Evolutionary conservation across 495 filamentous ascomycete genomes (phyloP).

Genomic region (Penicillium longicatenatum): DNA sequence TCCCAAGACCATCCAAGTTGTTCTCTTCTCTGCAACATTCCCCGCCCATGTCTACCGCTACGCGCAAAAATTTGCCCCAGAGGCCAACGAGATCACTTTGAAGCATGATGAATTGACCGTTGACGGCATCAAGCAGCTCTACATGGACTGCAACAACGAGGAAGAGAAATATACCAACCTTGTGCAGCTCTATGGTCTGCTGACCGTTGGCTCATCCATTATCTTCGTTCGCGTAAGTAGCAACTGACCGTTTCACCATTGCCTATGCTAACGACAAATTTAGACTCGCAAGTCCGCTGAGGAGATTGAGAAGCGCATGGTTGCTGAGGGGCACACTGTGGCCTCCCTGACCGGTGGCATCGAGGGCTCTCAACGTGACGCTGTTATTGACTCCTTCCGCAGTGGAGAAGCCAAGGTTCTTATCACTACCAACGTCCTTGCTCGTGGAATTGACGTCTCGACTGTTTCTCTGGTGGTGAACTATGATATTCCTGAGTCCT

Average conservation of each 20-base stretch:
- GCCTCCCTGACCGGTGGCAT: slow-evolving; percentile 83
- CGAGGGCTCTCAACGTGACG: slow-evolving; percentile 80
- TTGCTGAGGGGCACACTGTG: slow-evolving; percentile 85
- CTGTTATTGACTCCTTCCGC: slow-evolving; percentile 86
- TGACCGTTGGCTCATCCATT: slow-evolving; percentile 95
- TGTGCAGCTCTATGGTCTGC: slow-evolving; percentile 88
- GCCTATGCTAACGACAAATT: slow-evolving; percentile 24
- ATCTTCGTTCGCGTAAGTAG: slow-evolving; percentile 86
- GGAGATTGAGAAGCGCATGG: slow-evolving; percentile 84
- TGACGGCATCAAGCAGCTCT: slow-evolving; percentile 95
- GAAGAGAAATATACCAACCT: slow-evolving; percentile 84
- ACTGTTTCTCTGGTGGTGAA: slow-evolving; percentile 98
- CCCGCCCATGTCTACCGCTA: slow-evolving; percentile 80
- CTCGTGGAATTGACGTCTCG: slow-evolving; percentile 95
- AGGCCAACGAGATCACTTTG: slow-evolving; percentile 85
- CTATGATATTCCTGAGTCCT: slow-evolving; percentile 68
- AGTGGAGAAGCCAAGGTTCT: slow-evolving; percentile 89
- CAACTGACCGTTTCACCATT: neutral
- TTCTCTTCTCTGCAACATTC: slow-evolving; percentile 97
- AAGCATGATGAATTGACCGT: slow-evolving; percentile 90
- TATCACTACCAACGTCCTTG: slow-evolving; percentile 96
- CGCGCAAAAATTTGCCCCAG: slow-evolving; percentile 76
- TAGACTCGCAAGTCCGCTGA: slow-evolving; percentile 79
- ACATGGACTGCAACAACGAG: slow-evolving; percentile 83
- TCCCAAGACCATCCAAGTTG: slow-evolving; percentile 71